phyloP scores from a whole-genome alignment of 2,329 filamentous ascomycete species.

The Polytolypa hystricis region DNA sequence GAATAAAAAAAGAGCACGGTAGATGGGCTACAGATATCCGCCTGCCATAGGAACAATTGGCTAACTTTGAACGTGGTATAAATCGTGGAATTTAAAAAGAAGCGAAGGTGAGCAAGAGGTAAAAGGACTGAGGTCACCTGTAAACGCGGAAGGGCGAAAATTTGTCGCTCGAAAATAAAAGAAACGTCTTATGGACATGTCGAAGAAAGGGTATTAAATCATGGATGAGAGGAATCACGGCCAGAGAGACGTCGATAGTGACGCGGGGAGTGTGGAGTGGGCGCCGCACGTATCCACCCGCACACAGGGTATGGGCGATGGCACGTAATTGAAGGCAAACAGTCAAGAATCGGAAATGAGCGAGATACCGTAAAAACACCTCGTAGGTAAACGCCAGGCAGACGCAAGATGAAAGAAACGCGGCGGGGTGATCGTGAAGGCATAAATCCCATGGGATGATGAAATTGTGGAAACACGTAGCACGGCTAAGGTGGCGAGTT shows the following conservation, averaged over 20 bases:
- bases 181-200: slow-evolving; percentile 1
- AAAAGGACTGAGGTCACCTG: too few relatives aligned
- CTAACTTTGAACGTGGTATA: too few relatives aligned
- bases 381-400: slow-evolving; percentile 9
- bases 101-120: too few relatives aligned
- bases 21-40: too few relatives aligned
- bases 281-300: slow-evolving; percentile 6
- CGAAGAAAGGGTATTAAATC: slow-evolving; percentile 3
- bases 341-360: neutral
- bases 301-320: neutral
- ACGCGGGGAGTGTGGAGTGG: slow-evolving; percentile 7
- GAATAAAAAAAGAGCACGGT: too few relatives aligned
- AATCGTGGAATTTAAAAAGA: too few relatives aligned
- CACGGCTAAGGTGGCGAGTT: slow-evolving; percentile 12
- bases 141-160: too few relatives aligned
- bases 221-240: neutral
- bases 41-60: too few relatives aligned
- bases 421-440: slow-evolving; percentile 26
- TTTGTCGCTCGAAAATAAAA: too few relatives aligned
- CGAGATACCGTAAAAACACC: neutral
- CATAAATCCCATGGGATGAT: slow-evolving; percentile 20
- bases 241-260: neutral
- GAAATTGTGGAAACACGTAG: slow-evolving; percentile 7
- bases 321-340: neutral
- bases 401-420: slow-evolving; percentile 5